Conservation (phyloP, 495 filamentous ascomycete species). For the Talaromyces proteolyticus region DNA sequence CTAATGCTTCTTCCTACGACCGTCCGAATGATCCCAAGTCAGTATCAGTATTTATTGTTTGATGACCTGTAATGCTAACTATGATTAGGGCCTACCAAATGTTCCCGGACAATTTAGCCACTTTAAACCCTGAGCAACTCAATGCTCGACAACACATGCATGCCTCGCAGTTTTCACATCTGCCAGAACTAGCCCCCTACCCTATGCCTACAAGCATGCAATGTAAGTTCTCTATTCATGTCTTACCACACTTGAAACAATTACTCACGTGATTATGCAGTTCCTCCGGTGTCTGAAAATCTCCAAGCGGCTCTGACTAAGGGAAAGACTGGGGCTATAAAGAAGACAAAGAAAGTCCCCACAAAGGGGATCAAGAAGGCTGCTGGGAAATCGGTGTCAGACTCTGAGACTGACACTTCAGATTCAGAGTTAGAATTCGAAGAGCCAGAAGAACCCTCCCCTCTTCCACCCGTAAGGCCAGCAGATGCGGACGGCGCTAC, state of each 20-base stretch:
- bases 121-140: conserved; percentile 4
- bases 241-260: background rate
- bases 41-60: no score
- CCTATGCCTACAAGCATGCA: background rate
- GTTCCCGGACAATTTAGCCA: conserved; percentile 1
- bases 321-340: background rate
- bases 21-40: conserved; percentile 20
- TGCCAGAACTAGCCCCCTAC: conserved; percentile 4
- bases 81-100: conserved; percentile 4
- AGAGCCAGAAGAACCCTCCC: conserved; percentile 40
- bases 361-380: conserved; percentile 18
- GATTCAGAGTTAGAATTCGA: conserved; percentile 42
- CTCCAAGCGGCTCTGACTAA: background rate
- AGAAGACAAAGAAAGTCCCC: conserved; percentile 20
- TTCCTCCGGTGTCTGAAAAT: background rate
- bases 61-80: no score
- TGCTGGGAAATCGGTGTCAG: conserved; percentile 28
- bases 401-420: conserved; percentile 45
- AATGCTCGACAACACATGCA: conserved; percentile 6
- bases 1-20: conserved; percentile 17
- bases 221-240: background rate
- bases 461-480: conserved; percentile 45
- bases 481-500: conserved; percentile 47
- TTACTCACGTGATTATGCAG: background rate
- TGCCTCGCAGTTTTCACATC: background rate